phyloP scores from a whole-genome alignment of 306 rosid species.

The Mimosa bimucronata region DNA sequence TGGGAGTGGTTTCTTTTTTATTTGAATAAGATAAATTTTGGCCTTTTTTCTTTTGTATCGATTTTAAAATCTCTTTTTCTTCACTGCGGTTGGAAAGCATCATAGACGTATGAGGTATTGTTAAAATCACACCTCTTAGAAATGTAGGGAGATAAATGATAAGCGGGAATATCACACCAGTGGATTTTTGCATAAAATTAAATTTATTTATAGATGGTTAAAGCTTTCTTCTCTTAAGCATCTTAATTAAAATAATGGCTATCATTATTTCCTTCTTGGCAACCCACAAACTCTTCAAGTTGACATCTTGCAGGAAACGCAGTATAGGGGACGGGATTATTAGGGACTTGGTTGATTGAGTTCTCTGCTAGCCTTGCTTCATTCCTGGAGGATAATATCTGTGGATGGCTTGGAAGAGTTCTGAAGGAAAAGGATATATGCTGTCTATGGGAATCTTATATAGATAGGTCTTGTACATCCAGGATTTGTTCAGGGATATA shows the following conservation, averaged over 20 bases:
- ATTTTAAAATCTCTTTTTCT: neutral
- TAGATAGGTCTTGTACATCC: conserved; percentile 14
- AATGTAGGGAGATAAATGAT: neutral
- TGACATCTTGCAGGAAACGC: conserved; percentile 72
- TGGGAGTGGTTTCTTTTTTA: neutral
- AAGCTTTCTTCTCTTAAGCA: conserved; percentile 12
- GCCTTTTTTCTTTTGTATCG: neutral
- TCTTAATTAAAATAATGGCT: conserved; percentile 21
- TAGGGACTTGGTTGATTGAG: conserved; percentile 46
- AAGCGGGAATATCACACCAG: neutral
- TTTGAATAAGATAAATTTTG: conserved; percentile 8
- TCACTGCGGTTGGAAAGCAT: conserved; percentile 24
- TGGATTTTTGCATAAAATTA: neutral
- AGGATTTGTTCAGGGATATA: conserved; percentile 37
- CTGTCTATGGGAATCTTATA: conserved; percentile 35
- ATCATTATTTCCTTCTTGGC: neutral
- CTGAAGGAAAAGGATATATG: conserved; percentile 32
- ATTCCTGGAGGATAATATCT: conserved; percentile 39
- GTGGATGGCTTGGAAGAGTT: conserved; percentile 40
- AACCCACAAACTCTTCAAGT: conserved; percentile 13
- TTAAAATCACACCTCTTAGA: neutral
- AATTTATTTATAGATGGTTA: conserved; percentile 4
- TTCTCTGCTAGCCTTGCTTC: conserved; percentile 35
- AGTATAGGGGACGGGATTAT: conserved; percentile 79
- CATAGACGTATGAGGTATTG: neutral